Percentiles rank a stretch among this genome's conserved stretches.
Conservation (phyloP, 164 flowering plant species). For the Kingdonia uniflora region DNA sequence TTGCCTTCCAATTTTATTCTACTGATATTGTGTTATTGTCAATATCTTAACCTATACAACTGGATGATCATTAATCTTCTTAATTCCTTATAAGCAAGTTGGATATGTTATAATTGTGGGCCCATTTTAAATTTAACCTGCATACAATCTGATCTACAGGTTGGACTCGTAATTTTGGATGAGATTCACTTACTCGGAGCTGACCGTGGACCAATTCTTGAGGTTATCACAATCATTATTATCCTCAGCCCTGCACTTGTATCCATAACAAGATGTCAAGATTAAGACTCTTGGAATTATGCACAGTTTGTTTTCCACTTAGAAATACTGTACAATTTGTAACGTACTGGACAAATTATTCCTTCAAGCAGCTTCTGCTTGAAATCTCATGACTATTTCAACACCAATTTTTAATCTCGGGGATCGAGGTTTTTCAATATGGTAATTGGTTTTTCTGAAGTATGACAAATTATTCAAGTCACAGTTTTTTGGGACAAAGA, state of each 20-base stretch:
- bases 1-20: slow-evolving; percentile 4
- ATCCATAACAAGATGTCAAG: neutral
- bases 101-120: neutral
- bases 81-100: neutral
- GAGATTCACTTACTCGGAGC: slow-evolving; percentile 99
- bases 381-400: too few species aligned
- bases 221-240: slow-evolving; percentile 39
- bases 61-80: too few species aligned
- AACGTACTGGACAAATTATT: too few species aligned
- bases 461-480: too few species aligned
- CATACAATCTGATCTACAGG: slow-evolving; percentile 32
- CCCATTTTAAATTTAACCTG: neutral
- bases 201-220: slow-evolving; percentile 99
- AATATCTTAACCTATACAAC: neutral
- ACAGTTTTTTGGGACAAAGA: too few species aligned
- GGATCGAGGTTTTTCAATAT: too few species aligned
- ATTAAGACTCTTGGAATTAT: neutral
- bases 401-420: too few species aligned
- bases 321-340: too few species aligned
- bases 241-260: neutral
- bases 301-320: too few species aligned
- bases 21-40: neutral
- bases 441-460: too few species aligned
- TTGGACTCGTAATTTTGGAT: slow-evolving; percentile 93
- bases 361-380: too few species aligned